Conservation (phyloP, 2,329 filamentous ascomycete genomes). For the Pseudogymnoascus sp. region DNA sequence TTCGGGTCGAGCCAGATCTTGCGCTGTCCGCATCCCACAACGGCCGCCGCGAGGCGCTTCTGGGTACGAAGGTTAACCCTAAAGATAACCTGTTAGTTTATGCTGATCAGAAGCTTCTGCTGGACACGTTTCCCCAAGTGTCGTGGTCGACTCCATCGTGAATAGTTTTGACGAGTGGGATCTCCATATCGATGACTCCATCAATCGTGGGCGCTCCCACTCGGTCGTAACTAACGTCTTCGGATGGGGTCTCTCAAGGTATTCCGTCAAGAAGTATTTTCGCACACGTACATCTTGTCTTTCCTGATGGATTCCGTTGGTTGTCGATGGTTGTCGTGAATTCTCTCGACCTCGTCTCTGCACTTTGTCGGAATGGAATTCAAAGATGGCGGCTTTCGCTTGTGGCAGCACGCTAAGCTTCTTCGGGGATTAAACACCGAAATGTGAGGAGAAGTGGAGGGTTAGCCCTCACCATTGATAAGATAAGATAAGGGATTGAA, state of each 20-base stretch:
- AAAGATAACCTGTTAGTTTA: constrained; percentile 17
- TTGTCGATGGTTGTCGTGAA: constrained; percentile 12
- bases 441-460: constrained; percentile 1
- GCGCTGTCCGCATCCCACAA: constrained; percentile 98
- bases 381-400: constrained; percentile 8
- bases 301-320: constrained; percentile 9
- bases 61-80: constrained; percentile 99
- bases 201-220: constrained; percentile 6
- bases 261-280: constrained; percentile 7
- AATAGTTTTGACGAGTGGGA: constrained; percentile 4
- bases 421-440: not conserved
- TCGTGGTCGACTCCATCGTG: not conserved
- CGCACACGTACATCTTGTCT: constrained; percentile 11
- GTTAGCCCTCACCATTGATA: constrained; percentile 2
- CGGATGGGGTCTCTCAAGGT: not conserved
- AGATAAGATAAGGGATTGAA: constrained; percentile 5
- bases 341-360: constrained; percentile 9
- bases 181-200: constrained; percentile 7
- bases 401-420: constrained; percentile 1
- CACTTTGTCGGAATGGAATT: constrained; percentile 8
- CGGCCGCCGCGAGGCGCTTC: constrained; percentile 98
- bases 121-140: not conserved
- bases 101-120: not conserved
- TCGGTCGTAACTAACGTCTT: not conserved
- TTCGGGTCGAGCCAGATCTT: constrained; percentile 99